Percentiles rank a stretch among this genome's conserved stretches.
phyloP scores from a whole-genome alignment of 768 basidiomycete genomes.

The Collybiopsis luxurians region DNA sequence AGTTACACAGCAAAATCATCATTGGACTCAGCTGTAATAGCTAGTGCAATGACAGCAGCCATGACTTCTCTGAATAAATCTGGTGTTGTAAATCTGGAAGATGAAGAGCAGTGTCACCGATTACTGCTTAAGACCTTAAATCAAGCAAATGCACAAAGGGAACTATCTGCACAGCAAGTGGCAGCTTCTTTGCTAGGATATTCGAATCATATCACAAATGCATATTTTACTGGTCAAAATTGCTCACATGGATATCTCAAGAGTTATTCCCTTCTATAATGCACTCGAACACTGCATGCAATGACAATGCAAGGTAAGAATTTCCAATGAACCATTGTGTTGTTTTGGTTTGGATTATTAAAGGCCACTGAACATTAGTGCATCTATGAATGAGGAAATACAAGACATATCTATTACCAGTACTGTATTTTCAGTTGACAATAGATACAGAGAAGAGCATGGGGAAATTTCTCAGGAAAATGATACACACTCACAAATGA shows the following conservation, averaged over 20 bases:
- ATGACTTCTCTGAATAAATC: neutral
- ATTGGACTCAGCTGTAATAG: slow-evolving; percentile 10
- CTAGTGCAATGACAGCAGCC: slow-evolving; percentile 11
- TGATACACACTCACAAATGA: too few species aligned
- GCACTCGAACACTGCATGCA: neutral
- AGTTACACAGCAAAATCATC: slow-evolving; percentile 9
- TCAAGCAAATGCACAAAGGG: slow-evolving; percentile 3
- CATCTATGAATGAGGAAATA: neutral
- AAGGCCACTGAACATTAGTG: neutral
- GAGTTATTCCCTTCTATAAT: slow-evolving; percentile 26
- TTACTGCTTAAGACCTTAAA: slow-evolving; percentile 9
- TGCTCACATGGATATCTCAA: slow-evolving; percentile 1
- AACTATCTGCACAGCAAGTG: slow-evolving; percentile 8
- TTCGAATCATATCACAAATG: slow-evolving; percentile 2
- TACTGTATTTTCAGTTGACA: too few species aligned
- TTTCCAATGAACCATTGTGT: neutral
- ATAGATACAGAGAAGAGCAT: too few species aligned
- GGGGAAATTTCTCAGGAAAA: too few species aligned
- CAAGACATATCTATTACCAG: too few species aligned
- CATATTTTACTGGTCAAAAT: slow-evolving; percentile 5
- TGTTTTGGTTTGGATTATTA: slow-evolving; percentile 1
- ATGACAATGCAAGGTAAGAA: neutral
- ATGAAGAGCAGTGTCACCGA: neutral
- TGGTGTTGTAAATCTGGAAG: too few species aligned
- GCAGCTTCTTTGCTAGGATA: neutral